Percentiles rank a stretch among this genome's conserved stretches.
phyloP scores from a whole-genome alignment of 106 monocot species.

The Apostasia ramifera region DNA sequence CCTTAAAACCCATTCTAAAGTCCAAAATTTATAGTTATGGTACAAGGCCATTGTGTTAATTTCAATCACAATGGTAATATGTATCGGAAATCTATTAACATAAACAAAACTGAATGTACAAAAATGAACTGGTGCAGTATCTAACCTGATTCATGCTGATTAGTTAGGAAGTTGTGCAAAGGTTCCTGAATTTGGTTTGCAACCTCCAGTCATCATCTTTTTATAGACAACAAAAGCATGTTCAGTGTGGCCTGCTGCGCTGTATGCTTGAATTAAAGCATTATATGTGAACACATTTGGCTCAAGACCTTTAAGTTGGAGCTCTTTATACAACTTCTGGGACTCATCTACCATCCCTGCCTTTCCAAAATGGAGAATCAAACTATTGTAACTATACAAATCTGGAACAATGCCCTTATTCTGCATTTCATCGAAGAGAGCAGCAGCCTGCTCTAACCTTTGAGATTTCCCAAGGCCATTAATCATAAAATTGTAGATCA shows the following conservation, averaged over 20 bases:
- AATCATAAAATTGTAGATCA: slow-evolving; percentile 74
- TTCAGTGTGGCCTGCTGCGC: slow-evolving; percentile 48
- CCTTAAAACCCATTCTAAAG: no score
- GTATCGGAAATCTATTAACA: neutral
- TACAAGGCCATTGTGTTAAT: neutral
- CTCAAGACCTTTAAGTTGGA: slow-evolving; percentile 51
- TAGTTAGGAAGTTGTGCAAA: slow-evolving; percentile 79
- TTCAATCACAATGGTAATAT: neutral
- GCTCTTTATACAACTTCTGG: slow-evolving; percentile 74
- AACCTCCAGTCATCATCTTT: slow-evolving; percentile 71
- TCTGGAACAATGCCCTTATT: slow-evolving; percentile 66
- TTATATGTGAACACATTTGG: slow-evolving; percentile 97
- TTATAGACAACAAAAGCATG: slow-evolving; percentile 64
- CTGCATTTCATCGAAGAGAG: slow-evolving; percentile 74
- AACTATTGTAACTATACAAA: slow-evolving; percentile 83
- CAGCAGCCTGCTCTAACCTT: slow-evolving; percentile 56
- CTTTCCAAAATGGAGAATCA: slow-evolving; percentile 75
- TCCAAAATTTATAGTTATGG: no score
- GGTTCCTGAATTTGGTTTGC: slow-evolving; percentile 77
- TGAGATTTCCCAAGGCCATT: slow-evolving; percentile 60
- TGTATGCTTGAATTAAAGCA: slow-evolving; percentile 80
- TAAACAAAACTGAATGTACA: neutral
- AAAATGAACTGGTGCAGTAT: neutral
- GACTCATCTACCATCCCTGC: slow-evolving; percentile 70
- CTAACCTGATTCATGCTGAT: neutral